Percentiles rank a stretch among this genome's conserved stretches.
These are phyloP conservation scores for Neurospora sp. DNA, from an alignment of 495 filamentous ascomycete species.

Conservation along the genomic window DNA sequence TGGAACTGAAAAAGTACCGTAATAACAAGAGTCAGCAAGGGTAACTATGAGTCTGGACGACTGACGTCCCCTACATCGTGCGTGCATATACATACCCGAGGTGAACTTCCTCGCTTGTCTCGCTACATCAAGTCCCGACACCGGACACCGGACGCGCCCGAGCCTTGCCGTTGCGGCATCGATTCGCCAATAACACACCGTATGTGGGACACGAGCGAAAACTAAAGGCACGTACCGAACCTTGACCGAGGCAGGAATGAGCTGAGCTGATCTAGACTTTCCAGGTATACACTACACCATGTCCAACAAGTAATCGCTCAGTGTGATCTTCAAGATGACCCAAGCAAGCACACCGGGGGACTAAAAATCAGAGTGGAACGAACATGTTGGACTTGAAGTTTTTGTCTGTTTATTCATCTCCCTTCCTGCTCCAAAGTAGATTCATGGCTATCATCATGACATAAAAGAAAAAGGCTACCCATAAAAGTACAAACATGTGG, in stretches of 20 bases:
- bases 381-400: not conserved
- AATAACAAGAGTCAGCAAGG: not conserved
- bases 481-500: not conserved
- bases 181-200: not conserved
- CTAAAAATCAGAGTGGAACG: not conserved
- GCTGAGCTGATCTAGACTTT: not conserved
- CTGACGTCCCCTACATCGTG: not conserved
- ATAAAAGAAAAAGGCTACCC: not conserved
- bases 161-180: not conserved
- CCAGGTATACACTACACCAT: not conserved
- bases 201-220: not conserved
- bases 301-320: not conserved
- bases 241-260: not conserved
- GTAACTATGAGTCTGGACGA: not conserved
- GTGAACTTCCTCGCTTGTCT: not conserved
- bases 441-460: not conserved
- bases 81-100: not conserved
- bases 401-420: not conserved
- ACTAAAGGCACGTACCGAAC: not conserved
- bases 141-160: not conserved
- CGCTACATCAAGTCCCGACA: not conserved
- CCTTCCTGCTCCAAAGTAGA: not conserved
- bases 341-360: not conserved
- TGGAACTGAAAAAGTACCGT: not conserved
- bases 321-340: not conserved